A percentile compares a stretch with the other conserved stretches of the same genome.
Conservation (phyloP, 2,329 filamentous ascomycete species). For the Raffaelea ambrosiae region DNA sequence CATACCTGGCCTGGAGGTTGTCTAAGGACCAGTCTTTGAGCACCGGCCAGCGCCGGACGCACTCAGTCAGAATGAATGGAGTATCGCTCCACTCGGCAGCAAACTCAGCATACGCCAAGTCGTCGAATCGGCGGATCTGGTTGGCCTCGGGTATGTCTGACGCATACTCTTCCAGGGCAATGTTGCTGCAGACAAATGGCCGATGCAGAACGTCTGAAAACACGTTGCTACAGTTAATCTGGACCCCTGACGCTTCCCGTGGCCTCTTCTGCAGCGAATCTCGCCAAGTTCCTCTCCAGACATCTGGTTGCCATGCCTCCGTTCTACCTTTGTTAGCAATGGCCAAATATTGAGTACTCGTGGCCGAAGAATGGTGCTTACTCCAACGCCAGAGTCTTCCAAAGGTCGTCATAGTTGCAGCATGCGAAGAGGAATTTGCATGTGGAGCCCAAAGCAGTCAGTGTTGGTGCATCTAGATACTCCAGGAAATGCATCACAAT, state of each 20-base stretch:
- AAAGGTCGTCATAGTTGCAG: constrained; percentile 74
- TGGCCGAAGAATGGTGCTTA: constrained; percentile 41
- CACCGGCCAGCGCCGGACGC: constrained; percentile 74
- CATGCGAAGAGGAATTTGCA: constrained; percentile 86
- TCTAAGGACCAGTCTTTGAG: constrained; percentile 66
- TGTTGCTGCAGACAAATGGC: constrained; percentile 81
- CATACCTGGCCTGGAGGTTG: constrained; percentile 55
- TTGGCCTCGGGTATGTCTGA: constrained; percentile 65
- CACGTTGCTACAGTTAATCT: constrained; percentile 65
- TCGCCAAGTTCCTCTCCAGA: constrained; percentile 80
- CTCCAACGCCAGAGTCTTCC: constrained; percentile 79
- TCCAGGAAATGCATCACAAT: constrained; percentile 69
- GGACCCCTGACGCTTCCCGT: constrained; percentile 38
- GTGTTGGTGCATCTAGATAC: constrained; percentile 52
- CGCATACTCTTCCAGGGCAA: constrained; percentile 57
- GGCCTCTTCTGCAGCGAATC: constrained; percentile 50
- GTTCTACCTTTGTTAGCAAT: constrained; percentile 8
- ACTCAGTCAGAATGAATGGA: constrained; percentile 80
- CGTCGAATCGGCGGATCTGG: constrained; percentile 58
- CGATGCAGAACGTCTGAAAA: constrained; percentile 88
- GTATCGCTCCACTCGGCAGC: constrained; percentile 64
- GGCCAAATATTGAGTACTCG: neutral
- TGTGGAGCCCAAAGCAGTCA: constrained; percentile 63
- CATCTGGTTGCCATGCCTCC: constrained; percentile 30
- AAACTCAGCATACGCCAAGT: constrained; percentile 67